These are phyloP conservation scores for Colletotrichum viniferum DNA, from an alignment of 2,329 filamentous ascomycete genomes.

Conservation along the genomic window DNA sequence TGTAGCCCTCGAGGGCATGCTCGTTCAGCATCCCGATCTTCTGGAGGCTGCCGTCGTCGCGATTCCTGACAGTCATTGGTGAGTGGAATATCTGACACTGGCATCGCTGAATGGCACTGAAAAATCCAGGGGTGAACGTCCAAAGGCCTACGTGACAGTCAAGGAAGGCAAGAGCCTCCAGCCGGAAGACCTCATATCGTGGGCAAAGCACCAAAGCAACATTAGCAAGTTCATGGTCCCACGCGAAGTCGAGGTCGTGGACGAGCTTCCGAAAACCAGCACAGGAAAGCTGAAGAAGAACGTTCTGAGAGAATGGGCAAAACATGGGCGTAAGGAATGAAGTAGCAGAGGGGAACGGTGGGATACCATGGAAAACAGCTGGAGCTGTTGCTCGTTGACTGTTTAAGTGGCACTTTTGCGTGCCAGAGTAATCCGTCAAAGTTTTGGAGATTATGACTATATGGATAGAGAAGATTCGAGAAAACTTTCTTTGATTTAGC, in stretches of 20 bases:
- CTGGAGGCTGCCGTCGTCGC: constrained; percentile 92
- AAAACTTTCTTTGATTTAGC: neutral
- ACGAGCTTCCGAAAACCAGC: constrained; percentile 92
- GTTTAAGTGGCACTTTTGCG: neutral
- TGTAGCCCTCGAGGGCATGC: constrained; percentile 87
- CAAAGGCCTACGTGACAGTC: constrained; percentile 89
- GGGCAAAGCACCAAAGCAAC: constrained; percentile 79
- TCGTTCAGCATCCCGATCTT: constrained; percentile 85
- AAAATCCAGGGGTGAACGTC: constrained; percentile 70
- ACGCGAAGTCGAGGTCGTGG: constrained; percentile 75
- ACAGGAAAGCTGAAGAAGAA: constrained; percentile 99
- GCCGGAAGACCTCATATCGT: constrained; percentile 77
- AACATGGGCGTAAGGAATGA: constrained; percentile 29
- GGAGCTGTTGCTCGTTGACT: neutral
- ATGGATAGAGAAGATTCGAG: neutral
- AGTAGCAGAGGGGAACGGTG: neutral
- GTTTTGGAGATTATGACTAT: neutral
- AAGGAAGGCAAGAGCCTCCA: constrained; percentile 67
- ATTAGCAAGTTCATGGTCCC: constrained; percentile 93
- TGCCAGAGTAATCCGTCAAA: neutral
- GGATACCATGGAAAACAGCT: neutral
- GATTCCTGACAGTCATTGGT: constrained; percentile 85
- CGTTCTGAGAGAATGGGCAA: constrained; percentile 85
- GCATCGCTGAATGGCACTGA: neutral
- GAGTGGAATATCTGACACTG: neutral